These are phyloP conservation scores for Phytopythium montanum DNA, from an alignment of 352 stramenopile species.

Conservation along the genomic window DNA sequence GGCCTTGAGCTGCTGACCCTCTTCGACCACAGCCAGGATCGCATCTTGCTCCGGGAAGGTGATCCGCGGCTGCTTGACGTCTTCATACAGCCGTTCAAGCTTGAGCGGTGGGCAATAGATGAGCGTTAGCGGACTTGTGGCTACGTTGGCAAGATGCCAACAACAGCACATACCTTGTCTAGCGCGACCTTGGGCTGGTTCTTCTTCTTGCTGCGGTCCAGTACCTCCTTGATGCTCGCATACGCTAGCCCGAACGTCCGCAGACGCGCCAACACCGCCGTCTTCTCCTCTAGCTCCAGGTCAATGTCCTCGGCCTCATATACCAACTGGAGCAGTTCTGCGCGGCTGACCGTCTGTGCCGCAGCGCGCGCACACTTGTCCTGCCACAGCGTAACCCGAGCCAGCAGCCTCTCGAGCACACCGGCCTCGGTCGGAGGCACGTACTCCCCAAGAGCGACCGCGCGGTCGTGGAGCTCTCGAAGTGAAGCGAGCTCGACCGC, in stretches of 20 bases:
- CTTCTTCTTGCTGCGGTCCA: slow-evolving; percentile 59
- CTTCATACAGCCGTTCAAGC: slow-evolving; percentile 44
- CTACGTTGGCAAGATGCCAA: neutral
- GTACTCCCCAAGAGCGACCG: slow-evolving; percentile 17
- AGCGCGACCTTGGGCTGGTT: slow-evolving; percentile 64
- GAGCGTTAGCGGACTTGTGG: neutral
- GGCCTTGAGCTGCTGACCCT: slow-evolving; percentile 53
- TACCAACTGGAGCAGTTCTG: slow-evolving; percentile 42
- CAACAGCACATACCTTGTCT: slow-evolving; percentile 28
- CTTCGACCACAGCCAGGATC: slow-evolving; percentile 46
- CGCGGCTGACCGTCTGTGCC: slow-evolving; percentile 36
- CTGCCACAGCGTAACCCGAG: slow-evolving; percentile 48
- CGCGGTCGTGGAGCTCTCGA: slow-evolving; percentile 29
- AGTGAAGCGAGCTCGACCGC: slow-evolving; percentile 41
- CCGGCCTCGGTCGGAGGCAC: slow-evolving; percentile 45
- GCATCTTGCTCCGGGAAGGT: slow-evolving; percentile 55
- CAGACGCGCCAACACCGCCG: slow-evolving; percentile 34
- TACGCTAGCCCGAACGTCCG: slow-evolving; percentile 52
- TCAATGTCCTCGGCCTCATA: slow-evolving; percentile 60
- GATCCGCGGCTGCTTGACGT: slow-evolving; percentile 39
- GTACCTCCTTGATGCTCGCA: slow-evolving; percentile 54
- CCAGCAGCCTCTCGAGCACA: slow-evolving; percentile 53
- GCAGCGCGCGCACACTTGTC: slow-evolving; percentile 27
- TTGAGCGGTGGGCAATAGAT: slow-evolving; percentile 1
- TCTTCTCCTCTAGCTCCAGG: slow-evolving; percentile 37